phyloP scores from a whole-genome alignment of 1,284 basidiomycete genomes.

The Pseudozyma pruni region DNA sequence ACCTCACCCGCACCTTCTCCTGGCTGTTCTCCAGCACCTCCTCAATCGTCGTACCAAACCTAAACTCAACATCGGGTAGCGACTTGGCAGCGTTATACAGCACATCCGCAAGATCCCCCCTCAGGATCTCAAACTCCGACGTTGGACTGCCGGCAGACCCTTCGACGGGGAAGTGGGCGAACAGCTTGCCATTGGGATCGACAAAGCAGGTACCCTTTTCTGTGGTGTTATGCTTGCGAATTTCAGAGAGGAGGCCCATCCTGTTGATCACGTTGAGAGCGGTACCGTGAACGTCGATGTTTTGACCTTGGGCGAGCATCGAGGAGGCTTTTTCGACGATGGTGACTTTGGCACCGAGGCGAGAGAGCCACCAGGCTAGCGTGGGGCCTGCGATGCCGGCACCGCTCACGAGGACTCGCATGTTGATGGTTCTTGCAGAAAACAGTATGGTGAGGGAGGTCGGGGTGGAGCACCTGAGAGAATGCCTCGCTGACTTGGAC shows the following conservation, averaged over 20 bases:
- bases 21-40: conserved; percentile 28
- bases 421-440: neutral
- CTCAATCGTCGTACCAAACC: conserved; percentile 29
- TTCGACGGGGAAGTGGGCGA: conserved; percentile 51
- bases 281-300: conserved; percentile 63
- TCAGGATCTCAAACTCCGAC: conserved; percentile 46
- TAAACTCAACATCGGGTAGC: conserved; percentile 21
- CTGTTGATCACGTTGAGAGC: conserved; percentile 60
- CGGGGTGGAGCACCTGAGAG: too few species aligned
- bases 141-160: conserved; percentile 20
- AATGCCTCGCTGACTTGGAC: too few species aligned
- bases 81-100: conserved; percentile 30
- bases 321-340: conserved; percentile 64
- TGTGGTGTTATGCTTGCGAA: conserved; percentile 56
- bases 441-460: too few species aligned
- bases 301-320: conserved; percentile 65
- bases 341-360: conserved; percentile 60
- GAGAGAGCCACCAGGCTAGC: conserved; percentile 61
- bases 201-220: conserved; percentile 65
- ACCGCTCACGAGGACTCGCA: conserved; percentile 66
- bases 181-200: conserved; percentile 35
- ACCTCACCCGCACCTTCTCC: conserved; percentile 18
- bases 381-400: conserved; percentile 68
- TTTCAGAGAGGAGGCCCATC: conserved; percentile 61
- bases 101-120: conserved; percentile 46